Percentiles rank a stretch among this genome's conserved stretches.
These are phyloP conservation scores for Acanthamoeba healyi DNA, from an alignment of 208 protist genomes.

Conservation along the genomic window DNA sequence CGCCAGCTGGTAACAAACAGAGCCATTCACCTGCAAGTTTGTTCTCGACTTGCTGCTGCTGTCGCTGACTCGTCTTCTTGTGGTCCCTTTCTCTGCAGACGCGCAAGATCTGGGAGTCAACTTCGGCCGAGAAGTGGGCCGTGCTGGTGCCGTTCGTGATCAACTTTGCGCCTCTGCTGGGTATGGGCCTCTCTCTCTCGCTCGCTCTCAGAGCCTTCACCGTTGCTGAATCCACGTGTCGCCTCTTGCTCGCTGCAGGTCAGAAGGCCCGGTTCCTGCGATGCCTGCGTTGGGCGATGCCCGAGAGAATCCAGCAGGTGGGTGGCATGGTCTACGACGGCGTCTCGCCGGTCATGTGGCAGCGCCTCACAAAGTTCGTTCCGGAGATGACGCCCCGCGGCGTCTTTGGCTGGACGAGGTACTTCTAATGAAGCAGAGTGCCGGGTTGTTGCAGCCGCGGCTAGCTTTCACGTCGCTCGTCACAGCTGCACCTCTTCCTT, in stretches of 20 bases:
- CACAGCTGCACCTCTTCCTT: too few relatives aligned
- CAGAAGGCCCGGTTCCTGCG: constrained; percentile 45
- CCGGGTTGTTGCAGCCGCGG: too few relatives aligned
- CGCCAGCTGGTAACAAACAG: constrained; percentile 45
- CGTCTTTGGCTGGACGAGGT: constrained; percentile 2
- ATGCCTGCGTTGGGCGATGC: constrained; percentile 61
- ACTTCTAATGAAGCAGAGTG: too few relatives aligned
- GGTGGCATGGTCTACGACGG: constrained; percentile 65
- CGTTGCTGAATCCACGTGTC: not conserved
- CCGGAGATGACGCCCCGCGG: constrained; percentile 20
- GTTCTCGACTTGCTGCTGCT: too few relatives aligned
- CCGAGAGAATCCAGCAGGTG: constrained; percentile 56
- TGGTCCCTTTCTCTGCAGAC: not conserved
- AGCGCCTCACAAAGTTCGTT: constrained; percentile 48
- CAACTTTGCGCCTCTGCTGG: constrained; percentile 2
- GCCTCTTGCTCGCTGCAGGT: too few relatives aligned
- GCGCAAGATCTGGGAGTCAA: not conserved
- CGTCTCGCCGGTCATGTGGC: constrained; percentile 52
- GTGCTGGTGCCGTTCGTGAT: constrained; percentile 44
- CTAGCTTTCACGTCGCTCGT: too few relatives aligned
- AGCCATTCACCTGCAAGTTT: too few relatives aligned
- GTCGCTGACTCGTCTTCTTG: too few relatives aligned
- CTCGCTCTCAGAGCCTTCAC: too few relatives aligned
- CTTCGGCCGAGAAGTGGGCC: constrained; percentile 44
- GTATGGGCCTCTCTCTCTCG: too few relatives aligned